Evolutionary conservation across 2,329 filamentous ascomycete genomes (phyloP).

Genomic region (Coniochaeta sp.): DNA sequence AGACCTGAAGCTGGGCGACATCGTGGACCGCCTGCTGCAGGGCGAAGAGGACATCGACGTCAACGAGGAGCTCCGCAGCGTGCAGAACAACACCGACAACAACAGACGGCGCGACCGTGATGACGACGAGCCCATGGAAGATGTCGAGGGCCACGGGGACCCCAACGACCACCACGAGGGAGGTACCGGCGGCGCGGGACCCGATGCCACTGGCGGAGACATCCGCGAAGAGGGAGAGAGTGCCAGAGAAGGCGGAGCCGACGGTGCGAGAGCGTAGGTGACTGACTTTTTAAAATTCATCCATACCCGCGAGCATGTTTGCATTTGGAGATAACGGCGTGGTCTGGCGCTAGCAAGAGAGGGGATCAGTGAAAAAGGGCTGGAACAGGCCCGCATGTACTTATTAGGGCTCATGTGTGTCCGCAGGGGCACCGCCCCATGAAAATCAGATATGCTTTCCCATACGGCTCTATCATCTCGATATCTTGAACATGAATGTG

Average conservation of each 20-base stretch:
- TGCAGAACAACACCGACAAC: slow-evolving; percentile 45
- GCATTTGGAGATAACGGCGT: not conserved
- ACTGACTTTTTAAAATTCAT: slow-evolving; percentile 26
- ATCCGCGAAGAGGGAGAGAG: slow-evolving; percentile 83
- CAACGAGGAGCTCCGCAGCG: slow-evolving; percentile 59
- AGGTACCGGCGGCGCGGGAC: slow-evolving; percentile 72
- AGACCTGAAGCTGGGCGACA: slow-evolving; percentile 79
- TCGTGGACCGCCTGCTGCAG: slow-evolving; percentile 77
- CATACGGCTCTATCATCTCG: not conserved
- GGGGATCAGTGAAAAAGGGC: not conserved
- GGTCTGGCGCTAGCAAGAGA: not conserved
- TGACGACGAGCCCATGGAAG: slow-evolving; percentile 72
- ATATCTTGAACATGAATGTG: not conserved
- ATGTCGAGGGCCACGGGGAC: slow-evolving; percentile 60
- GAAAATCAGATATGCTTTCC: slow-evolving; percentile 2
- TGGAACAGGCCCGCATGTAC: slow-evolving; percentile 1
- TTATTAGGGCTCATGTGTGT: not conserved
- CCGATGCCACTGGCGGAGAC: slow-evolving; percentile 85
- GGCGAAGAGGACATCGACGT: slow-evolving; percentile 79
- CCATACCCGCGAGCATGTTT: slow-evolving; percentile 10
- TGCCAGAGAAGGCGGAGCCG: slow-evolving; percentile 85
- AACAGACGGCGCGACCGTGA: slow-evolving; percentile 34
- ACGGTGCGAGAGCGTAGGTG: slow-evolving; percentile 99
- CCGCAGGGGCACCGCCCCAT: not conserved
- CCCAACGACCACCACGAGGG: slow-evolving; percentile 49